A percentile compares a stretch with the other conserved stretches of the same genome.
These are phyloP conservation scores for Moesziomyces antarcticus DNA, from an alignment of 1,284 basidiomycete species.

Conservation along the genomic window DNA sequence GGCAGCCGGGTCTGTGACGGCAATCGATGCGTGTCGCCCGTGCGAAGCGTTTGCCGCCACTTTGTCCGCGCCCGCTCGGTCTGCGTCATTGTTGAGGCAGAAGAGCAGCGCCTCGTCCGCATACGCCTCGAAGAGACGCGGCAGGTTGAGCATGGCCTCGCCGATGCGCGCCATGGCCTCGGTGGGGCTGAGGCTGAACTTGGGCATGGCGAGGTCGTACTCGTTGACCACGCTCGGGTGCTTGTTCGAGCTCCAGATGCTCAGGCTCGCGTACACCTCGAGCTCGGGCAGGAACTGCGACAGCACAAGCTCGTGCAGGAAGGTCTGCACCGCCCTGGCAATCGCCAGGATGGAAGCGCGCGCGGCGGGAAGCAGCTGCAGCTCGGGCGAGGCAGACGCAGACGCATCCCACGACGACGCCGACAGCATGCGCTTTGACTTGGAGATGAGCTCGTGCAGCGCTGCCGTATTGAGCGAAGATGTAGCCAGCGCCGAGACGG, in stretches of 20 bases:
- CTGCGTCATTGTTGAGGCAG: conserved; percentile 66
- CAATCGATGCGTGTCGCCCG: conserved; percentile 17
- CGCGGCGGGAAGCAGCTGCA: conserved; percentile 73
- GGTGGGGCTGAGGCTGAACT: conserved; percentile 90
- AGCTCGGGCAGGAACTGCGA: conserved; percentile 84
- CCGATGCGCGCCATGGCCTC: conserved; percentile 87
- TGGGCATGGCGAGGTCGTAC: conserved; percentile 84
- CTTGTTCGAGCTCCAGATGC: conserved; percentile 74
- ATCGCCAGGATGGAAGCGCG: conserved; percentile 76
- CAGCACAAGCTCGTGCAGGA: conserved; percentile 83
- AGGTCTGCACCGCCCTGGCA: conserved; percentile 78
- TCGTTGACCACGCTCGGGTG: conserved; percentile 54
- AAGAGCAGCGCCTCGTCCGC: conserved; percentile 86
- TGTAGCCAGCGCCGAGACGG: conserved; percentile 16
- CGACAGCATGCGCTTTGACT: conserved; percentile 22
- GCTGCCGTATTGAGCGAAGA: conserved; percentile 31
- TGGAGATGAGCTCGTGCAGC: conserved; percentile 22
- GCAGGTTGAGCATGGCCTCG: conserved; percentile 91
- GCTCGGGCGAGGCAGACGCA: conserved; percentile 2
- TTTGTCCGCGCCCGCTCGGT: conserved; percentile 69
- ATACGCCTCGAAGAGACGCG: conserved; percentile 91
- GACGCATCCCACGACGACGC: conserved; percentile 16
- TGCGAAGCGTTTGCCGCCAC: neutral
- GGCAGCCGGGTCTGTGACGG: neutral
- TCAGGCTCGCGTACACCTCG: conserved; percentile 76